Base-by-base conservation (phyloP, 1,284 basidiomycete species). In the Psilocybe mexicana region DNA sequence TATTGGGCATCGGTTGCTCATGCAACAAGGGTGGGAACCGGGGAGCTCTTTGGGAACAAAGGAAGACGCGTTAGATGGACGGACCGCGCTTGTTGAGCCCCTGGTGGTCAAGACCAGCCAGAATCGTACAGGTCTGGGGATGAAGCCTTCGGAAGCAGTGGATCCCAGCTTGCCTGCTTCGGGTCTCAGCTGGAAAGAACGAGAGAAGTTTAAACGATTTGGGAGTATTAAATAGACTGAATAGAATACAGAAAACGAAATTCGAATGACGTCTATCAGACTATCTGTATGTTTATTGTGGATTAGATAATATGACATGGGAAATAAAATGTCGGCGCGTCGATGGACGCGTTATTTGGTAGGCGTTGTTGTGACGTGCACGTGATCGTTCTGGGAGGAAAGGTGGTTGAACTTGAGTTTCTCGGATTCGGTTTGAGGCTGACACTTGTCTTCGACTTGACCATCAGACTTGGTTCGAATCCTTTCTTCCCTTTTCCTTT, bases 1-100 rank as follows among this genome's bases (percentile, higher is more conserved):
- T 65, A 73, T 91, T 51, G 89, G 89, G 0, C 84, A 87, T 65
- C 79, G 74, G 42, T 73, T 92, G 44, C 75, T 91, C 2, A 73
- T 84, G 70, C 87, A 85, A 68, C 88, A 90, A 70, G 88, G 89
- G 1, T 92, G 90, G 89, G 72, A 76, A 26, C 88, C 87, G 14
- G 90, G 89, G 6, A 81, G 77, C 25, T 73, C 78, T 5, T 79
- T 91, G 12, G 88, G 87, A 11, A 61, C 69, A 23, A 52, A 68
- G 1, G 59, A 60, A 3, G 69, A 69, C 38, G 63, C 66, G 8
- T 58, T 63, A 18, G 69, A 69, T 38, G 69, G 67, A 33, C 69
- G 74, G 24, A 72, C 67, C 30, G 77, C 76, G n/a, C 71, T 87
- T 24, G 69, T 83, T 18, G 83, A 82, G 40, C 88, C 88, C 2